Evolutionary conservation across 179 eudicot species (phyloP).

Genomic region (Silene vulgaris): DNA sequence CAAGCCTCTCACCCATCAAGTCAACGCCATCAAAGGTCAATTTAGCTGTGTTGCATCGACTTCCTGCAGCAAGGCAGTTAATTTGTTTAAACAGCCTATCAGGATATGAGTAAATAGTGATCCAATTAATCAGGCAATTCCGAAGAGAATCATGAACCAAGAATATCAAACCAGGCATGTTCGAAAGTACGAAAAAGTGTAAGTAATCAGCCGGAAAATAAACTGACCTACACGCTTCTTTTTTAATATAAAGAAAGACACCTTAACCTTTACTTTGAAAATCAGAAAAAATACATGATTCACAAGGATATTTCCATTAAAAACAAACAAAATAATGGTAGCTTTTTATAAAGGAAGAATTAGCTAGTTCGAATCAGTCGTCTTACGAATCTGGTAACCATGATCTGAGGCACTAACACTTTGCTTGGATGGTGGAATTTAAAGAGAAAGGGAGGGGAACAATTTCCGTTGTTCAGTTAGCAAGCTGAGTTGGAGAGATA

Average conservation of each 20-base stretch:
- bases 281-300: neutral
- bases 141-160: too few relatives aligned
- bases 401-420: too few relatives aligned
- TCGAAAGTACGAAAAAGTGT: too few relatives aligned
- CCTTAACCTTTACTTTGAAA: neutral
- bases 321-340: neutral
- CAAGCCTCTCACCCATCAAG: conserved; percentile 89
- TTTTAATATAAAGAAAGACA: neutral
- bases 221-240: neutral
- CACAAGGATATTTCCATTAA: neutral
- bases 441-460: neutral
- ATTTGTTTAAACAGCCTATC: too few relatives aligned
- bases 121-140: too few relatives aligned
- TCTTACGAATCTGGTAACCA: too few relatives aligned
- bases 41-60: conserved; percentile 62
- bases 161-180: too few relatives aligned
- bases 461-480: neutral
- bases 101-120: too few relatives aligned
- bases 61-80: conserved; percentile 47
- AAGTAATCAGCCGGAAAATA: too few relatives aligned
- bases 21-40: conserved; percentile 96
- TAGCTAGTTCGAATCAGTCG: too few relatives aligned
- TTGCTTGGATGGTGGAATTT: neutral
- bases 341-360: neutral
- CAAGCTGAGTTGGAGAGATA: neutral